Evolutionary conservation across 345 rosid species (phyloP).

Genomic region (Kandelia obovata): DNA sequence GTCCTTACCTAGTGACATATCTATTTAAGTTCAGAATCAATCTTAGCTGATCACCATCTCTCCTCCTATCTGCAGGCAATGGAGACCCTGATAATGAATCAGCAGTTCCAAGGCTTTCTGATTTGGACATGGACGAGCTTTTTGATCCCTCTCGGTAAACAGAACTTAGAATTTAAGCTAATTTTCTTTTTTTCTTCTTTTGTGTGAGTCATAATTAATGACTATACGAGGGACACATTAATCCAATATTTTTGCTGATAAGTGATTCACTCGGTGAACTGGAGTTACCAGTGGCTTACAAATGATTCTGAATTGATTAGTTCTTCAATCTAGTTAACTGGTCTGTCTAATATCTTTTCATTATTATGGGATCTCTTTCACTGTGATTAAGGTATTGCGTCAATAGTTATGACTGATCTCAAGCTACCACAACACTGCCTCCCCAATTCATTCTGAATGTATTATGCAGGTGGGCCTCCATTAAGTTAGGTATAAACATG

Average conservation of each 20-base stretch:
- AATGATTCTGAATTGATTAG: not conserved
- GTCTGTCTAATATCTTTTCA: not conserved
- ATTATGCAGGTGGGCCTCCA: slow-evolving; percentile 58
- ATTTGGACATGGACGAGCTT: slow-evolving; percentile 52
- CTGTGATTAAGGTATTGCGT: too few species aligned
- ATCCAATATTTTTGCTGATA: too few species aligned
- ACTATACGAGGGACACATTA: too few species aligned
- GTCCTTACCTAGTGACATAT: not conserved
- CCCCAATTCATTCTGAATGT: slow-evolving; percentile 9
- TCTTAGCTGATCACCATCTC: slow-evolving; percentile 22
- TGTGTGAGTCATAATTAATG: not conserved
- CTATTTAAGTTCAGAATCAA: not conserved
- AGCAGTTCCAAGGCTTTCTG: slow-evolving; percentile 46
- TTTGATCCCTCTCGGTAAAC: slow-evolving; percentile 64
- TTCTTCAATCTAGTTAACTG: not conserved
- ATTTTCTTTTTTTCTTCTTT: not conserved
- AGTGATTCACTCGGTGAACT: not conserved
- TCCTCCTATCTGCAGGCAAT: slow-evolving; percentile 34
- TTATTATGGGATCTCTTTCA: too few species aligned
- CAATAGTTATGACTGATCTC: not conserved
- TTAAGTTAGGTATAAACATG: slow-evolving; percentile 71
- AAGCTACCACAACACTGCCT: not conserved
- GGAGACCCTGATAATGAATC: slow-evolving; percentile 35
- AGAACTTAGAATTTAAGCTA: not conserved
- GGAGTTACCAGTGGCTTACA: not conserved